These are phyloP conservation scores for Lepidium didymum DNA, from an alignment of 345 rosid species.

Conservation along the genomic window DNA sequence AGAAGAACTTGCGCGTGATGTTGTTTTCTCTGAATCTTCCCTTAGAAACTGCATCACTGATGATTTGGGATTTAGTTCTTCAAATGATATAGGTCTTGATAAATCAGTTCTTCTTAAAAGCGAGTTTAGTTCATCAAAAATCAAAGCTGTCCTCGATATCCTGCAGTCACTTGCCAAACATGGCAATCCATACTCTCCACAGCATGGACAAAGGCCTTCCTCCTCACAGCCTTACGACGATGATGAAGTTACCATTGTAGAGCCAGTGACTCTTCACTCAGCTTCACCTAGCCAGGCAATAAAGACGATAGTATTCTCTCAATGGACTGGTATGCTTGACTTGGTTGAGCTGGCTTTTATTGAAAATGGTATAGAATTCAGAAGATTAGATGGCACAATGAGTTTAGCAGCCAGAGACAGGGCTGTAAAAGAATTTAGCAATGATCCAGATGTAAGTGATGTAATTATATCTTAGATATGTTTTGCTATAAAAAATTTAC, in stretches of 20 bases:
- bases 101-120: slow-evolving; percentile 35
- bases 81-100: slow-evolving; percentile 30
- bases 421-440: slow-evolving; percentile 80
- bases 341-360: slow-evolving; percentile 55
- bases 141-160: slow-evolving; percentile 67
- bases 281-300: slow-evolving; percentile 38
- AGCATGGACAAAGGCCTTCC: slow-evolving; percentile 30
- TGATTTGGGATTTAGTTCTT: slow-evolving; percentile 35
- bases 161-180: slow-evolving; percentile 43
- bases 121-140: slow-evolving; percentile 68
- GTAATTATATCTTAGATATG: not conserved
- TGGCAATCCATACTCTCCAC: slow-evolving; percentile 29
- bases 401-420: slow-evolving; percentile 67
- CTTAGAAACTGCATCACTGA: slow-evolving; percentile 49
- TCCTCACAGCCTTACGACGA: slow-evolving; percentile 25
- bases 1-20: slow-evolving; percentile 66
- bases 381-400: slow-evolving; percentile 97
- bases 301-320: slow-evolving; percentile 84
- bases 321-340: slow-evolving; percentile 95
- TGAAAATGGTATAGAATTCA: slow-evolving; percentile 41
- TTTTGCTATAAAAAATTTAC: not conserved
- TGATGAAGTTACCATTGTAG: slow-evolving; percentile 31
- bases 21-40: slow-evolving; percentile 66
- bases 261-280: slow-evolving; percentile 35
- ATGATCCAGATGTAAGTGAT: slow-evolving; percentile 59